Evolutionary conservation across 192 early-diverging fungal genomes (phyloP), one percentile per base, ranked within the genome.

Genomic region (Backusella macrospora): DNA sequence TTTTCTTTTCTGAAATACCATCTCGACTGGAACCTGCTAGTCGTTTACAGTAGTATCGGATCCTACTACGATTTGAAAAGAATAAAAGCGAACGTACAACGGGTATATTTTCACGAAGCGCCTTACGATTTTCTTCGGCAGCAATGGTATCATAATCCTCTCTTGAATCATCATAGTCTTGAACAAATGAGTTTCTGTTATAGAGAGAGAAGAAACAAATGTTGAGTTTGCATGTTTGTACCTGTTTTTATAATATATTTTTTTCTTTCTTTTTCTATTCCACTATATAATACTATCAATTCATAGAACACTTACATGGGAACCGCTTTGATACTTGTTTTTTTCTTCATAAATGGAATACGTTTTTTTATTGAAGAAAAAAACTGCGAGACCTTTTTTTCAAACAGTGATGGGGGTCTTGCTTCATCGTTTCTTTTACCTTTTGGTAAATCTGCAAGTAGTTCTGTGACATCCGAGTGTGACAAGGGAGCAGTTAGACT

Each of bases 41-140:
- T 5, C 74, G 77, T 39, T 85, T 83, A 18, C 86, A 82, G 42
- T 73, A 75, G 6, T 76, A 68, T 52, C 87, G 70, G 23, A 86
- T 65, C 62, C 70, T 73, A 73, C 83, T 88, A 21, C 73, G 63
- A 16, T 84, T 79, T 4, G 85, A 82, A 64, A 88, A 81, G 47
- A 86, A 75, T 59, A 85, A 80, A 43, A 88, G 72, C 0, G 87
- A 82, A 23, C 74, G 67, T 5, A 65, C 34, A 1, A 49, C 21
- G 1, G 48, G 65, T 38, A 52, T 49, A 55, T 70, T 48, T 15
- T 65, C 49, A 14, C 52, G 66, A 37, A 49, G 48, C 14, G 72
- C 77, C 7, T 44, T 62, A 7, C 63, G 66, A 34, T 78, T 78
- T 49, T 78, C 77, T 65, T 78, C 72, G 18, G 77, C 77, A 2